Conservation (phyloP, 2,329 filamentous ascomycete species). For the Diatrype stigma region DNA sequence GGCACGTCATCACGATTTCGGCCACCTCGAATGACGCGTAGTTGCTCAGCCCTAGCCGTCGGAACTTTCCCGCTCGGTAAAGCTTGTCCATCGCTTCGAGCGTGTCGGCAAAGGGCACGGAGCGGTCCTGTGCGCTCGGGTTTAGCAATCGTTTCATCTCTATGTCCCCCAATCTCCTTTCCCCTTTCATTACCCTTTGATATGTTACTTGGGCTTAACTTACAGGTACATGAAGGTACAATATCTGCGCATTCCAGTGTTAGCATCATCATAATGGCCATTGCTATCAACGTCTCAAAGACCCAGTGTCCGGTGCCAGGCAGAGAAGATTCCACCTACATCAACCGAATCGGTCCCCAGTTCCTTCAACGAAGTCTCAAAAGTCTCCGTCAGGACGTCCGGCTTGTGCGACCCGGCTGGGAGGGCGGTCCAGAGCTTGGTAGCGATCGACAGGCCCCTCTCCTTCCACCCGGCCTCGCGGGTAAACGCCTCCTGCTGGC, state of each 20-base stretch:
- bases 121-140: slow-evolving; percentile 39
- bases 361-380: slow-evolving; percentile 65
- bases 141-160: background rate
- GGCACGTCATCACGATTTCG: slow-evolving; percentile 74
- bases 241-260: slow-evolving; percentile 40
- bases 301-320: too few species aligned
- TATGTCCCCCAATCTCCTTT: background rate
- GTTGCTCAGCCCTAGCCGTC: slow-evolving; percentile 73
- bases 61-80: slow-evolving; percentile 79
- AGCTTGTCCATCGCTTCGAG: slow-evolving; percentile 71
- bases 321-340: slow-evolving; percentile 28
- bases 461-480: slow-evolving; percentile 73
- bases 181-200: background rate
- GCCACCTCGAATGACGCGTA: slow-evolving; percentile 83
- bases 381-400: slow-evolving; percentile 54
- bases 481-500: slow-evolving; percentile 74
- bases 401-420: slow-evolving; percentile 58
- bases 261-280: background rate
- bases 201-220: background rate
- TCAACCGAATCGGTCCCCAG: slow-evolving; percentile 69
- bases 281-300: too few species aligned
- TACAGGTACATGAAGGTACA: slow-evolving; percentile 63
- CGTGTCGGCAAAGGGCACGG: slow-evolving; percentile 70
- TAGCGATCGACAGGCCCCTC: slow-evolving; percentile 69
- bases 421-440: slow-evolving; percentile 64